Evolutionary conservation across 1,139 yeast species (phyloP).

Genomic region (Candida buenavistaensis): DNA sequence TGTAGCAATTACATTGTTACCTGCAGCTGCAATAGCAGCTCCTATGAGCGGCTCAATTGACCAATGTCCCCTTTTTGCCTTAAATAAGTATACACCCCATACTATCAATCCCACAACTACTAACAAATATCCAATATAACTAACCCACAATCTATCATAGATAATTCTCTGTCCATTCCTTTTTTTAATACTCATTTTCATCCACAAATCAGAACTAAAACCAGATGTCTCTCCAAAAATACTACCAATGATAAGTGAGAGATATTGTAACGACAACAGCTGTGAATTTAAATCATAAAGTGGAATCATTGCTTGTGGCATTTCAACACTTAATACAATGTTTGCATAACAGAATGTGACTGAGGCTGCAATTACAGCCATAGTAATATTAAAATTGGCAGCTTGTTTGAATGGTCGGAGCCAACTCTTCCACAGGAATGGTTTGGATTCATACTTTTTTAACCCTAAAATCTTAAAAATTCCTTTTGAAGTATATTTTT

Average conservation of each 20-base stretch:
- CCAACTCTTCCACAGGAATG: conserved; percentile 11
- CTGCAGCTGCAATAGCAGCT: conserved; percentile 24
- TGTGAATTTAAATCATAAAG: conserved; percentile 22
- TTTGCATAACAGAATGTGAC: conserved; percentile 24
- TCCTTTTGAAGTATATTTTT: conserved; percentile 4
- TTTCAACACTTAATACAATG: conserved; percentile 23
- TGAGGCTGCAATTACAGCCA: conserved; percentile 21
- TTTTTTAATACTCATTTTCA: conserved; percentile 15
- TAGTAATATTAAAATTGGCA: conserved; percentile 11
- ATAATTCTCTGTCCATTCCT: conserved; percentile 17
- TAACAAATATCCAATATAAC: conserved; percentile 21
- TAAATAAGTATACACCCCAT: conserved; percentile 22
- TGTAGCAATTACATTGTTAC: conserved; percentile 25
- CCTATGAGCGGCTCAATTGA: conserved; percentile 25
- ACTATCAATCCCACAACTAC: conserved; percentile 24
- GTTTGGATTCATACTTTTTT: conserved; percentile 7
- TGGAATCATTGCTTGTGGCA: conserved; percentile 23
- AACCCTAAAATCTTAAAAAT: conserved; percentile 9
- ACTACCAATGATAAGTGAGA: conserved; percentile 24
- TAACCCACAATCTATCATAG: conserved; percentile 22
- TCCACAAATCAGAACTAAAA: conserved; percentile 26
- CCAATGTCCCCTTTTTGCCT: conserved; percentile 23
- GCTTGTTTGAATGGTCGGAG: conserved; percentile 17
- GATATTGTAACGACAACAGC: conserved; percentile 22
- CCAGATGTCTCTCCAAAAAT: conserved; percentile 26